phyloP scores from a whole-genome alignment of 345 rosid genomes.

The Hirschfeldia incana region DNA sequence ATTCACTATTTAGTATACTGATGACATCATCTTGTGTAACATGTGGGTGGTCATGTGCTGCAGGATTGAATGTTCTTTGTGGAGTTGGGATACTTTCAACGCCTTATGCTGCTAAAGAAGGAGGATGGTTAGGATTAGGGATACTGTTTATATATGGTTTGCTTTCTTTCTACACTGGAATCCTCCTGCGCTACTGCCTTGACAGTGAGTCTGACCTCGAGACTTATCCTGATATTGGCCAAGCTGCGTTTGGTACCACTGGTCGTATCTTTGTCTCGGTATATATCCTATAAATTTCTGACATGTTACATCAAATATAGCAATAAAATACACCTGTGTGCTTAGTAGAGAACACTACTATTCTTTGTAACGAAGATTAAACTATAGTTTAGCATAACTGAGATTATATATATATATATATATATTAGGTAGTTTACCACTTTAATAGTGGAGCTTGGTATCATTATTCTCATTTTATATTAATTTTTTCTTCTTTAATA shows the following conservation, averaged over 20 bases:
- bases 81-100: constrained; percentile 97
- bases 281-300: neutral
- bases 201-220: constrained; percentile 93
- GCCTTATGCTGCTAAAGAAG: constrained; percentile 89
- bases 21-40: constrained; percentile 13
- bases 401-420: no score
- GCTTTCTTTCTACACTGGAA: constrained; percentile 88
- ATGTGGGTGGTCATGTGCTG: constrained; percentile 45
- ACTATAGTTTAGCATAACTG: neutral
- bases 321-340: neutral
- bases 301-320: neutral
- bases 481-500: constrained; percentile 1
- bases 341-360: no score
- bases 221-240: constrained; percentile 97
- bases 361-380: neutral
- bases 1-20: neutral
- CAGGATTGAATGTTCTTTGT: constrained; percentile 92
- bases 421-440: neutral
- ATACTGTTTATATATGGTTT: constrained; percentile 63
- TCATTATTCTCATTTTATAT: neutral
- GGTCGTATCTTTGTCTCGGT: constrained; percentile 87
- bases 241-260: constrained; percentile 80
- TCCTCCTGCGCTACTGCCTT: constrained; percentile 75
- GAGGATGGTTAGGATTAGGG: constrained; percentile 83
- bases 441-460: constrained; percentile 3